phyloP scores from a whole-genome alignment of 83 land plant genomes.

The Picea abies region DNA sequence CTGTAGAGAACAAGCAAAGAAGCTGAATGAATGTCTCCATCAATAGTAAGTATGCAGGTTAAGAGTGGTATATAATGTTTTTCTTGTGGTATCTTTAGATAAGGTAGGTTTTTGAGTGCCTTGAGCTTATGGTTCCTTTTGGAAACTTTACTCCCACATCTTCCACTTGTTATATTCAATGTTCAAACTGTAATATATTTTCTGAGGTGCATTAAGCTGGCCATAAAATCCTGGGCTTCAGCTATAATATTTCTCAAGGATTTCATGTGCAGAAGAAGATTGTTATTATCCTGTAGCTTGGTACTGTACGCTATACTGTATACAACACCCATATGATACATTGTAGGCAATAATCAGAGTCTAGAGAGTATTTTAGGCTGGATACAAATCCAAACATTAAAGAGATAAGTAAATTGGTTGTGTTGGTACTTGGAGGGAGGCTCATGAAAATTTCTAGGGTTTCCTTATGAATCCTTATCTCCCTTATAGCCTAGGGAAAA shows the following conservation, averaged over 20 bases:
- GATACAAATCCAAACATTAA: background rate
- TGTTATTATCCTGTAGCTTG: background rate
- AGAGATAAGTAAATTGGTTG: background rate
- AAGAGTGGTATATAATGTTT: background rate
- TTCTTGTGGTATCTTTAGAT: slow-evolving; percentile 1
- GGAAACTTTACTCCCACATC: background rate
- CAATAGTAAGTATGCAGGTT: slow-evolving; percentile 65
- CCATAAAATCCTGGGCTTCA: background rate
- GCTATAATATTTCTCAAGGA: background rate
- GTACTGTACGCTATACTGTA: background rate
- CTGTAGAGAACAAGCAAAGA: slow-evolving; percentile 77
- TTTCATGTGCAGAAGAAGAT: background rate
- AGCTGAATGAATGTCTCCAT: slow-evolving; percentile 80
- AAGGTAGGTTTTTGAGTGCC: background rate
- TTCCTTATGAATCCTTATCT: no score
- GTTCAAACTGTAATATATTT: background rate
- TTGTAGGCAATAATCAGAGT: background rate
- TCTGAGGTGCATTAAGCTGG: background rate
- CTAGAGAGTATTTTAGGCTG: background rate
- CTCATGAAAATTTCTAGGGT: no score
- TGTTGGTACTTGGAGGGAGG: no score
- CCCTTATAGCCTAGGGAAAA: no score
- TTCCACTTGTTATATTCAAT: background rate
- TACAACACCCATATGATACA: background rate
- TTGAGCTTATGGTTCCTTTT: background rate